Evolutionary conservation across 2,329 filamentous ascomycete species (phyloP), one percentile per base, ranked within the genome.

Genomic region (Ophiostoma triangulosporum): DNA sequence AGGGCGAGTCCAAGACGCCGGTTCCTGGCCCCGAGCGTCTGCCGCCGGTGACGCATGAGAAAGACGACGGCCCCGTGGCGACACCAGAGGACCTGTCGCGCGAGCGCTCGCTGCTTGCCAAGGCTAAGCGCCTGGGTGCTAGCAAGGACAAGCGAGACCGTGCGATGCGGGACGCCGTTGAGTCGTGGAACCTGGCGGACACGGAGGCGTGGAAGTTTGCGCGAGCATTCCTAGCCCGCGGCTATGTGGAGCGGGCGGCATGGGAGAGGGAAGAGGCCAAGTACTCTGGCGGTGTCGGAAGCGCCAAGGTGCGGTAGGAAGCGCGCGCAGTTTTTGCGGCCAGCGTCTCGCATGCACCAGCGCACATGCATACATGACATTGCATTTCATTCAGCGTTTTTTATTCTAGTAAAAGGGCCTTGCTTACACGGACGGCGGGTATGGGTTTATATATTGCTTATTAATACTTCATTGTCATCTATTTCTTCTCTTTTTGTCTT

Each of bases 191-290:
- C 63, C 64, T 88, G 58, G 84, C 80, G 0, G 86, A 91, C 61
- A 83, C 81, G 1, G 86, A 91, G 66, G 80, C 81, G 1, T 91
- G 86, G 86, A 79, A 78, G 61, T 90, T 90, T 62, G 75, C 81
- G 5, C 71, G 81, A 35, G 84, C 86, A 0, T 88, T 77, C 58
- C 69, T 81, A 50, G 84, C 83, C 17, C 69, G 84, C 35, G 70
- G 76, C 40, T 68, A 73, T 26, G 71, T 83, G 46, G 84, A 88
- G 70, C 70, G 84, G 54, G 64, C 71, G 59, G 72, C 76, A 61
- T 90, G 84, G 83, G 83, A 87, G 64, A 76, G 82, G 57, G 77
- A 84, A 56, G 83, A 88, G 69, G 74, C 74, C 57, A 75, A 72
- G 60, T 88, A 78, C 63, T 77, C 74, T 1, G 79, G 78, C 8